A percentile compares a stretch with the other conserved stretches of the same genome.
phyloP scores from a whole-genome alignment of 1,284 basidiomycete species.

The Coniferiporia sulphurascens region DNA sequence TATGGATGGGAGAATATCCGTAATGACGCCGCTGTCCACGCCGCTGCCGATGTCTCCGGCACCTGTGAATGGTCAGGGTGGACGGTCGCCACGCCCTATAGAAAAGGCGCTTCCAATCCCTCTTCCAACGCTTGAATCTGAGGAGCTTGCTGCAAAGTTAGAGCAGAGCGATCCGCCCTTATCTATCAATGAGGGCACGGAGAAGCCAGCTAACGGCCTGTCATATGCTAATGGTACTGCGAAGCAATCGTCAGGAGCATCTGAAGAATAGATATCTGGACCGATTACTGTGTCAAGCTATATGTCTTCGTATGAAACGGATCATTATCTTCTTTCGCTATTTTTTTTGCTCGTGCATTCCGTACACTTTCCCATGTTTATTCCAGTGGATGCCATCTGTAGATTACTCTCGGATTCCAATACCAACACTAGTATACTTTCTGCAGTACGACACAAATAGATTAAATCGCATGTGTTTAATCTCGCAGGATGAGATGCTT shows the following conservation, averaged over 20 bases:
- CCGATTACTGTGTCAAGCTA: neutral
- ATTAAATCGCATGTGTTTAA: neutral
- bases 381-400: neutral
- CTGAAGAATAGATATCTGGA: neutral
- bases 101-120: slow-evolving; percentile 16
- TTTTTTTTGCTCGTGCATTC: neutral
- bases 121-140: slow-evolving; percentile 11
- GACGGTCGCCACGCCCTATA: slow-evolving; percentile 8
- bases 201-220: neutral
- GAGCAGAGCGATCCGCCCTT: neutral
- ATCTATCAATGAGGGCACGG: neutral
- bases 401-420: neutral
- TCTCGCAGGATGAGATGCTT: neutral
- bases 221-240: neutral
- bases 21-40: slow-evolving; percentile 2
- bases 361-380: neutral
- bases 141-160: slow-evolving; percentile 2
- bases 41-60: slow-evolving; percentile 2
- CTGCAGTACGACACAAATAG: neutral
- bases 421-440: neutral
- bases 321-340: neutral
- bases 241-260: neutral
- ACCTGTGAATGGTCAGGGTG: neutral
- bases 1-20: neutral
- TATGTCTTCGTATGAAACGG: neutral